These are phyloP conservation scores for Scalesia atractyloides DNA, from an alignment of 129 eudicot genomes.

Conservation along the genomic window DNA sequence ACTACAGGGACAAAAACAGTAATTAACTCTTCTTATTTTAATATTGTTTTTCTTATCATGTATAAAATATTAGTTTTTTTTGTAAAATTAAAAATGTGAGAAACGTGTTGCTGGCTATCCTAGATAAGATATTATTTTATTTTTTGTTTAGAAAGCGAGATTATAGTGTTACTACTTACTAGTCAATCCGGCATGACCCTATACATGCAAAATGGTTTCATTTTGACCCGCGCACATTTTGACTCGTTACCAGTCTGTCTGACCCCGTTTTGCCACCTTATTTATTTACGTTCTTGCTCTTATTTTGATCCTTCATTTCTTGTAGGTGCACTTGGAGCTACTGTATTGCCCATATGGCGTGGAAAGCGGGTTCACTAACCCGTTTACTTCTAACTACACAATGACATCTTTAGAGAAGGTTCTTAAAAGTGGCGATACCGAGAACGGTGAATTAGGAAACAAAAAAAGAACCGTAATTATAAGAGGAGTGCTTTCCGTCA, in stretches of 20 bases:
- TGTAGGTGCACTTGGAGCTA: slow-evolving; percentile 94
- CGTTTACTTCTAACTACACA: slow-evolving; percentile 59
- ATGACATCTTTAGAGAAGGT: slow-evolving; percentile 90
- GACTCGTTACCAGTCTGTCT: not conserved
- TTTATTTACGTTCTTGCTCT: not conserved
- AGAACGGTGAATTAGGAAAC: slow-evolving; percentile 51
- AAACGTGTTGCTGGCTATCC: no score
- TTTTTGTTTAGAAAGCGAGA: not conserved
- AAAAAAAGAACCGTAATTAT: slow-evolving; percentile 60
- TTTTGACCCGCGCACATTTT: not conserved
- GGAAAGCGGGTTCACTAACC: slow-evolving; percentile 74
- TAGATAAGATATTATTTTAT: no score
- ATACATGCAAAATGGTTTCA: not conserved
- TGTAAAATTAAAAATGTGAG: not conserved
- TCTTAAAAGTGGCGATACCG: slow-evolving; percentile 58
- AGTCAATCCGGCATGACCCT: no score
- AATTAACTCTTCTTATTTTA: no score
- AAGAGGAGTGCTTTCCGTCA: slow-evolving; percentile 92
- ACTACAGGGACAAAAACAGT: no score
- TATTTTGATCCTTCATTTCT: not conserved
- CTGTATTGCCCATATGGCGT: slow-evolving; percentile 78
- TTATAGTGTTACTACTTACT: no score
- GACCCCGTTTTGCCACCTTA: not conserved
- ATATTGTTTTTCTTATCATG: no score
- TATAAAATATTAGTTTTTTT: not conserved